Percentiles rank a stretch among this genome's conserved stretches.
Evolutionary conservation across 352 stramenopile genomes (phyloP).

Genomic region (Blastocystis sp.): DNA sequence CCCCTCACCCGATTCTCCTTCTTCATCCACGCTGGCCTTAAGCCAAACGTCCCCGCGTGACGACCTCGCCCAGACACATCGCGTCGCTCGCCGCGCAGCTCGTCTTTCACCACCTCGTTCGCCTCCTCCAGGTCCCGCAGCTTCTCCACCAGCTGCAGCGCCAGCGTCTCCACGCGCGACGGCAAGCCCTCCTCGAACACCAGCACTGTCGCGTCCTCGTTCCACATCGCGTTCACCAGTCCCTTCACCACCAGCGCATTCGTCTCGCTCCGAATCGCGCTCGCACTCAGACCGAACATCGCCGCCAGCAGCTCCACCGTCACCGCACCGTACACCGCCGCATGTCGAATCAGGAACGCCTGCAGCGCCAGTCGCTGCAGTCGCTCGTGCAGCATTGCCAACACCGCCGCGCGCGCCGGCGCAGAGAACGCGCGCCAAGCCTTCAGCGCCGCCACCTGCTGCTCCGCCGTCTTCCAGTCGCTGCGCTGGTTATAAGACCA

Average conservation of each 20-base stretch:
- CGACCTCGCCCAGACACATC: too few relatives aligned
- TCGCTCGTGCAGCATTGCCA: neutral
- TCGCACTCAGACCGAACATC: neutral
- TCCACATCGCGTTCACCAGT: neutral
- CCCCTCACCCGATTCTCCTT: neutral
- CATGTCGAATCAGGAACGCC: neutral
- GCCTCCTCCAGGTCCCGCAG: conserved; percentile 18
- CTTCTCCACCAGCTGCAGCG: conserved; percentile 40
- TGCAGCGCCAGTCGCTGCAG: neutral
- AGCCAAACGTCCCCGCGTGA: too few relatives aligned
- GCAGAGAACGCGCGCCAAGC: neutral
- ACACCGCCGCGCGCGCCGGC: neutral
- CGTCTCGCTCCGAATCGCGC: neutral
- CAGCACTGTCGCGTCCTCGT: neutral
- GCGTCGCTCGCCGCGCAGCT: conserved; percentile 6
- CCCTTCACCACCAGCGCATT: conserved; percentile 23
- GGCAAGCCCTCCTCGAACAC: neutral
- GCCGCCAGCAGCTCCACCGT: neutral
- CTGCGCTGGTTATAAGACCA: neutral
- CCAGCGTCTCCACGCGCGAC: neutral
- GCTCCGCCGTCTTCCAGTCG: neutral
- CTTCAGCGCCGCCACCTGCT: neutral
- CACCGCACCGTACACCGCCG: neutral
- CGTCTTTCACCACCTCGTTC: conserved; percentile 5
- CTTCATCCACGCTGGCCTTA: too few relatives aligned